Base-by-base conservation (phyloP, 129 eudicot genomes). In the Helianthus tuberosus region DNA sequence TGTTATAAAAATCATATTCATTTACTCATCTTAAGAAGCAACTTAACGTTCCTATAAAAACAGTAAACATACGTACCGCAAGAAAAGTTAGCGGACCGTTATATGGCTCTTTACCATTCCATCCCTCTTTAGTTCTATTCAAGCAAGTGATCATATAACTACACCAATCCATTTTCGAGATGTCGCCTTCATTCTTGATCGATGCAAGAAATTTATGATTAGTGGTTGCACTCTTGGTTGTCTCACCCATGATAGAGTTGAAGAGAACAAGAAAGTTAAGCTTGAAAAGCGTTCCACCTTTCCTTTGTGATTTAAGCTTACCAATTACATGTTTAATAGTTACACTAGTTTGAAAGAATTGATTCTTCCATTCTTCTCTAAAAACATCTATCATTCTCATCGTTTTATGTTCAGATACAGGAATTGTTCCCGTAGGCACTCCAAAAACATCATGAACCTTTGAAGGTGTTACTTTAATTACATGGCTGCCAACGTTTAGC, bases 391-490 rank as follows among this genome's bases (percentile, higher is more conserved):
- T 29, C 23, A 23, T 29, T 23, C 5, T 57, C 1, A 12, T 4
- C 3, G 17, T 9, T n/a, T 20, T 57, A n/a, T n/a, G 5, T 57
- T 57, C 38, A 57, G 0, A 9, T 5, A 57, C 1, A n/a, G 2
- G 10, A 4, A 23, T 57, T 57, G 4, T 11, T 5, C 64, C 36
- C 64, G 8, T 23, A 23, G 38, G 64, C 3, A 57, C 27, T 25
- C 64, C 36, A 25, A 57, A 11, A 58, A 58, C 38, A 13, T 58
- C 64, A 58, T 58, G 38, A 58, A 58, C n/a, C 39, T 23, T 58
- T 35, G n/a, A 58, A 0, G 64, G 38, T 10, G 64, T 58, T 5
- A 58, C 10, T 5, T 58, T 11, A 23, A 58, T 11, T 15, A 0
- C 0, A 2, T 8, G 11, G 5, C 0, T 5, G 15, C 64, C n/a